Conservation (phyloP, 768 basidiomycete species). For the Auriscalpium orientale region DNA sequence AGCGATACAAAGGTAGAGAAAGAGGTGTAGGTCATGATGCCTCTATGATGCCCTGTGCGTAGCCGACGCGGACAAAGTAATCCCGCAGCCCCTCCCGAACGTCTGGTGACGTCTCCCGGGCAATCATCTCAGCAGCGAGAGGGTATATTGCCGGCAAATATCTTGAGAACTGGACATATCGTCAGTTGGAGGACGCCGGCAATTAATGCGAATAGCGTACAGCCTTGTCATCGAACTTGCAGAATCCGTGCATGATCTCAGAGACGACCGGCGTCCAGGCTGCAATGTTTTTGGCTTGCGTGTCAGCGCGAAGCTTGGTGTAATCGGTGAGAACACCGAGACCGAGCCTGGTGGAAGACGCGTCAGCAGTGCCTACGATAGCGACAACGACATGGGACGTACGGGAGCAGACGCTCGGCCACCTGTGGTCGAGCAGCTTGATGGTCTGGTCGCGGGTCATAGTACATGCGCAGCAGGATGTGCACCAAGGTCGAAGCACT, state of each 20-base stretch:
- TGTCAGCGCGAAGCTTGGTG: slow-evolving; percentile 81
- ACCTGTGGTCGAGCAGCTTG: slow-evolving; percentile 79
- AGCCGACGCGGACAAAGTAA: slow-evolving; percentile 77
- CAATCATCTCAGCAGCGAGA: slow-evolving; percentile 75
- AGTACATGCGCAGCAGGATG: slow-evolving; percentile 88
- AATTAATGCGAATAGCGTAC: slow-evolving; percentile 41
- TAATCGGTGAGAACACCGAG: slow-evolving; percentile 87
- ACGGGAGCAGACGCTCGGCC: slow-evolving; percentile 65
- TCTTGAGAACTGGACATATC: slow-evolving; percentile 60
- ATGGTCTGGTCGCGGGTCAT: slow-evolving; percentile 82
- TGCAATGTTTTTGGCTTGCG: slow-evolving; percentile 87
- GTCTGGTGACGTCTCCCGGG: slow-evolving; percentile 76
- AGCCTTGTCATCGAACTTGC: slow-evolving; percentile 82
- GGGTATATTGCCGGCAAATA: slow-evolving; percentile 92
- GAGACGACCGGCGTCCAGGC: slow-evolving; percentile 99
- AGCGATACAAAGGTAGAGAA: background rate
- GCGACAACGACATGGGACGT: slow-evolving; percentile 21
- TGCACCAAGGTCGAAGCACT: slow-evolving; percentile 93
- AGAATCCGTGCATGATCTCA: slow-evolving; percentile 87
- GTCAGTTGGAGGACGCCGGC: background rate
- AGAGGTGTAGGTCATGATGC: slow-evolving; percentile 20
- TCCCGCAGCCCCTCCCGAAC: slow-evolving; percentile 72
- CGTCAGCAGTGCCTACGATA: slow-evolving; percentile 5
- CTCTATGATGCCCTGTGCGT: slow-evolving; percentile 64
- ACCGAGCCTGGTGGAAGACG: slow-evolving; percentile 51